These are phyloP conservation scores for Thymus quinquecostatus DNA, from an alignment of 257 asterid genomes.

Conservation along the genomic window DNA sequence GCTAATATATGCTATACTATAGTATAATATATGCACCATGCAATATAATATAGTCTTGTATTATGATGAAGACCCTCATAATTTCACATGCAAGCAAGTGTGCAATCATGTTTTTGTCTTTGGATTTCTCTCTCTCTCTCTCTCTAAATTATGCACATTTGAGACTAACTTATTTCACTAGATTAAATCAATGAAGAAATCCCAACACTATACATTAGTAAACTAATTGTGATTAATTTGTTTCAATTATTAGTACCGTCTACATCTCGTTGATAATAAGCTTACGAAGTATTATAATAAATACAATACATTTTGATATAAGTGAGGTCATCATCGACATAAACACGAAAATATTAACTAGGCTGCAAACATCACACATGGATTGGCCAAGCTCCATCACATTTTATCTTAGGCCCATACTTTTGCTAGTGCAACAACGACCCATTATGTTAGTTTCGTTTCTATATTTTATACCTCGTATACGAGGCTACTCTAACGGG, in stretches of 20 bases:
- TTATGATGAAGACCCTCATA: conserved; percentile 10
- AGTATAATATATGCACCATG: too few relatives aligned
- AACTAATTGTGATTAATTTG: neutral
- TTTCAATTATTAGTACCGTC: neutral
- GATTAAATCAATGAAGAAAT: neutral
- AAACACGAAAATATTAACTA: too few relatives aligned
- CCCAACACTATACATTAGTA: conserved; percentile 20
- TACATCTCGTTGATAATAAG: too few relatives aligned
- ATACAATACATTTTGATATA: too few relatives aligned
- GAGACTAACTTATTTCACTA: neutral
- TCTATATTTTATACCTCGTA: too few relatives aligned
- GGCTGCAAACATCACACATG: neutral
- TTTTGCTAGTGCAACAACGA: too few relatives aligned
- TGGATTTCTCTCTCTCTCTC: conserved; percentile 9
- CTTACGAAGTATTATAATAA: too few relatives aligned
- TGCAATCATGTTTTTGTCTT: conserved; percentile 29
- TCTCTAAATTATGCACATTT: neutral
- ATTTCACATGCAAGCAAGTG: conserved; percentile 38
- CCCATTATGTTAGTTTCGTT: too few relatives aligned
- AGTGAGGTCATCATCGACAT: too few relatives aligned
- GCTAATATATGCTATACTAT: too few relatives aligned
- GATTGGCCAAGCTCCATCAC: neutral
- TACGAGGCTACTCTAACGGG: too few relatives aligned
- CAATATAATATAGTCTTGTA: neutral
- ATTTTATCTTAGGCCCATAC: too few relatives aligned